Conservation (phyloP, 805 yeast genomes). For the Scheffersomyces amazonensis region DNA sequence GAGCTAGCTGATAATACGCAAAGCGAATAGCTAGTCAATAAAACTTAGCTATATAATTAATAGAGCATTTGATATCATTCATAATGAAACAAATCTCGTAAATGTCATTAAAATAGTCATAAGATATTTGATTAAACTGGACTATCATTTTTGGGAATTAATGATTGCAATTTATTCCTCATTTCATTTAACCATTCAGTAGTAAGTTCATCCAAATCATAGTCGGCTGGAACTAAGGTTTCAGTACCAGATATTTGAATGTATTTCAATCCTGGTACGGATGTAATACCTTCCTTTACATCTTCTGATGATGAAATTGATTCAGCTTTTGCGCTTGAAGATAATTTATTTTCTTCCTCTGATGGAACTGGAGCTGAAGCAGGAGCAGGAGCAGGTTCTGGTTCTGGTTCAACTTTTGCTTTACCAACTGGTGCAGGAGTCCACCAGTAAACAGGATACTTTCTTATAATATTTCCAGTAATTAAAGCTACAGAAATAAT, state of each 20-base stretch:
- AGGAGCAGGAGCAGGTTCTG: conserved; percentile 1
- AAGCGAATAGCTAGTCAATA: too few relatives aligned
- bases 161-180: conserved; percentile 9
- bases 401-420: conserved; percentile 2
- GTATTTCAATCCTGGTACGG: conserved; percentile 7
- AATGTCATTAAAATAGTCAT: too few relatives aligned
- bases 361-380: too few relatives aligned
- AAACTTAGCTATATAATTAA: too few relatives aligned
- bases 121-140: too few relatives aligned
- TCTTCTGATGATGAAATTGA: conserved; percentile 1
- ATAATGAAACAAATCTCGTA: too few relatives aligned
- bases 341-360: neutral
- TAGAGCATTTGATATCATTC: too few relatives aligned
- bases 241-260: conserved; percentile 15
- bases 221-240: conserved; percentile 19
- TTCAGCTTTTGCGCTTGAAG: neutral
- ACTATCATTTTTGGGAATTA: conserved; percentile 1
- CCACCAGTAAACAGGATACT: conserved; percentile 65
- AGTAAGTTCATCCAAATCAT: conserved; percentile 23
- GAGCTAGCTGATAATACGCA: too few relatives aligned
- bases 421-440: conserved; percentile 26
- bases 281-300: conserved; percentile 10
- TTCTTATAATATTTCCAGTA: conserved; percentile 50
- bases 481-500: conserved; percentile 50
- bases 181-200: conserved; percentile 24